A percentile compares a stretch with the other conserved stretches of the same genome.
phyloP scores from a whole-genome alignment of 345 rosid species.

The Populus deltoides region DNA sequence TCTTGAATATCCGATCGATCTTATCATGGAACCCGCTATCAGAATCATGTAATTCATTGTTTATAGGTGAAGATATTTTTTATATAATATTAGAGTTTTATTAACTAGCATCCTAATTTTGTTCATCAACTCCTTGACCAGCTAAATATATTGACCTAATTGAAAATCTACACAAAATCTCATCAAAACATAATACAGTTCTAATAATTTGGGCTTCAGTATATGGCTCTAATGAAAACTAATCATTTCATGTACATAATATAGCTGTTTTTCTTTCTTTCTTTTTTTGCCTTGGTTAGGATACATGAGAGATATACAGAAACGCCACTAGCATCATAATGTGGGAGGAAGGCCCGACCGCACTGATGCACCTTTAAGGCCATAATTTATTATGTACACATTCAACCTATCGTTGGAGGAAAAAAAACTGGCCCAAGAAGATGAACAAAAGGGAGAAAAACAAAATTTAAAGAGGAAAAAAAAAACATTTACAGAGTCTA shows the following conservation, averaged over 20 bases:
- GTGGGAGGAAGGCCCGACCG: conserved; percentile 13
- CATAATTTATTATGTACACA: conserved; percentile 24
- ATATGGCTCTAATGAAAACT: too few species aligned
- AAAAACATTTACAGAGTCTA: conserved; percentile 12
- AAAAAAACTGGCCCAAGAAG: conserved; percentile 1
- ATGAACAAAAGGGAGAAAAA: not conserved
- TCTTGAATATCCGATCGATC: not conserved
- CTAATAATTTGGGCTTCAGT: too few species aligned
- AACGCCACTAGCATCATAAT: too few species aligned
- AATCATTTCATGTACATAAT: too few species aligned
- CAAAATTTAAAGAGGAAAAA: too few species aligned
- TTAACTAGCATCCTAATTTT: not conserved
- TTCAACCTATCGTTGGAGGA: not conserved
- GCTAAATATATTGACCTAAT: not conserved
- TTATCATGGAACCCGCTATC: not conserved
- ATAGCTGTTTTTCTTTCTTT: too few species aligned
- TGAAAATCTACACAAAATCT: not conserved
- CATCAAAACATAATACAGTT: not conserved
- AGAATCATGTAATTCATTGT: too few species aligned
- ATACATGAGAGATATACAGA: too few species aligned
- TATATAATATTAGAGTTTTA: rapidly evolving
- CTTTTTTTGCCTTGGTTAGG: too few species aligned
- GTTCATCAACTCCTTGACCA: not conserved
- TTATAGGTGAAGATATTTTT: too few species aligned
- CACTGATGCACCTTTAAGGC: conserved; percentile 17